These are phyloP conservation scores for Fusarium nygamai DNA, from an alignment of 2,329 filamentous ascomycete genomes.

Conservation along the genomic window DNA sequence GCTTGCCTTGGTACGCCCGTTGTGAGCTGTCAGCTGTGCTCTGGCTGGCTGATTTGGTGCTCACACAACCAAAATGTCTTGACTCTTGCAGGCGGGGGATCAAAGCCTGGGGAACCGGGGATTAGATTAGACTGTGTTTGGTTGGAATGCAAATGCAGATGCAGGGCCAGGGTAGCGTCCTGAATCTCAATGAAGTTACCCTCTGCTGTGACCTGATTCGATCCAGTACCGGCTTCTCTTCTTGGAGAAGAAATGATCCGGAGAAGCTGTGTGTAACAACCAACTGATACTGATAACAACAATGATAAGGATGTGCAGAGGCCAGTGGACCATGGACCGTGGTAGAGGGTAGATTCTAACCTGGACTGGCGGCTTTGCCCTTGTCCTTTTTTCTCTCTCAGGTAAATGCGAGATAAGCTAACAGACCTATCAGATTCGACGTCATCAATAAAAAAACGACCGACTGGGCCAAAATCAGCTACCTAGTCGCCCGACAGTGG, in stretches of 20 bases:
- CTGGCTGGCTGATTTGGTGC: conserved; percentile 19
- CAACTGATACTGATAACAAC: not conserved
- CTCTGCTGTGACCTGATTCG: conserved; percentile 27
- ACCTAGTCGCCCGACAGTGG: conserved; percentile 27
- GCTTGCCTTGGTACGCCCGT: conserved; percentile 37
- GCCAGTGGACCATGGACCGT: not conserved
- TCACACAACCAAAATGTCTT: conserved; percentile 22
- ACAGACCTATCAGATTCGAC: conserved; percentile 58
- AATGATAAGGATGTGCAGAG: conserved; percentile 5
- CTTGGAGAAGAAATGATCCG: conserved; percentile 22
- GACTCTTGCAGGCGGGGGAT: conserved; percentile 28
- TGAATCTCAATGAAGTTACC: conserved; percentile 9
- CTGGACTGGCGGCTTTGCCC: not conserved
- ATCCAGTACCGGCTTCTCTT: conserved; percentile 2
- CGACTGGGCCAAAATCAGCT: conserved; percentile 22
- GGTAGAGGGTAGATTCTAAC: not conserved
- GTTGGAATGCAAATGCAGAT: conserved; percentile 16
- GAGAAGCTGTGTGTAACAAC: conserved; percentile 10
- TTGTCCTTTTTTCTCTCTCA: conserved; percentile 46
- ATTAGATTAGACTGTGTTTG: conserved; percentile 32
- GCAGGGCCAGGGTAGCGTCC: conserved; percentile 11
- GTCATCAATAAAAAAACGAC: conserved; percentile 56
- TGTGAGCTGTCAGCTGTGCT: conserved; percentile 28
- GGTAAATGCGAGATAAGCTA: conserved; percentile 67
- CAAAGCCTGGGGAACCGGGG: conserved; percentile 40